Percentiles rank a stretch among this genome's conserved stretches.
These are phyloP conservation scores for Nothopassalora personata DNA, from an alignment of 2,329 filamentous ascomycete species.

Conservation along the genomic window DNA sequence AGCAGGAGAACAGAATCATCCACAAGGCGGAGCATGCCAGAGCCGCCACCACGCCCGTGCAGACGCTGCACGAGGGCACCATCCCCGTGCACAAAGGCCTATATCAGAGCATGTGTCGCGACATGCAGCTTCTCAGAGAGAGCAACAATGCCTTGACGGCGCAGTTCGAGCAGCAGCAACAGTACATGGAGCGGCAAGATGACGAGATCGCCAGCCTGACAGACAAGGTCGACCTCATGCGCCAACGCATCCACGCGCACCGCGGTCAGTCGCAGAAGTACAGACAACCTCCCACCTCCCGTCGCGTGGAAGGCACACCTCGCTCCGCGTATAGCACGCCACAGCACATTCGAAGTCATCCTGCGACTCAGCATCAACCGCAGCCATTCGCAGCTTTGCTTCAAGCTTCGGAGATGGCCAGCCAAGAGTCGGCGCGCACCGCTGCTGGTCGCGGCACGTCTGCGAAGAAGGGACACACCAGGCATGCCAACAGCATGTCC, in stretches of 20 bases:
- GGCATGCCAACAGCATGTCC: conserved; percentile 76
- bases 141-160: conserved; percentile 61
- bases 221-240: conserved; percentile 71
- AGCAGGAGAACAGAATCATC: conserved; percentile 78
- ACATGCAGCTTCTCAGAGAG: conserved; percentile 57
- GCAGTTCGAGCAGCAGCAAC: conserved; percentile 68
- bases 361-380: conserved; percentile 40
- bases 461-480: conserved; percentile 59
- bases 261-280: conserved; percentile 80
- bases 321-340: conserved; percentile 39
- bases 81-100: conserved; percentile 40
- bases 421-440: conserved; percentile 51
- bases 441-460: conserved; percentile 49
- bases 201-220: conserved; percentile 64
- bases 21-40: conserved; percentile 65
- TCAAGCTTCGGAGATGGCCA: conserved; percentile 67
- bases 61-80: conserved; percentile 42
- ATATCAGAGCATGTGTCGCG: conserved; percentile 53
- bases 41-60: conserved; percentile 43
- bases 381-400: conserved; percentile 67
- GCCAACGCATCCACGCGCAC: conserved; percentile 82
- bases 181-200: conserved; percentile 70
- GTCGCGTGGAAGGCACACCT: conserved; percentile 55
- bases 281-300: conserved; percentile 52
- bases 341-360: conserved; percentile 39